Percentiles rank a stretch among this genome's conserved stretches.
phyloP scores from a whole-genome alignment of 179 eudicot species.

The Beta macrorhiza region DNA sequence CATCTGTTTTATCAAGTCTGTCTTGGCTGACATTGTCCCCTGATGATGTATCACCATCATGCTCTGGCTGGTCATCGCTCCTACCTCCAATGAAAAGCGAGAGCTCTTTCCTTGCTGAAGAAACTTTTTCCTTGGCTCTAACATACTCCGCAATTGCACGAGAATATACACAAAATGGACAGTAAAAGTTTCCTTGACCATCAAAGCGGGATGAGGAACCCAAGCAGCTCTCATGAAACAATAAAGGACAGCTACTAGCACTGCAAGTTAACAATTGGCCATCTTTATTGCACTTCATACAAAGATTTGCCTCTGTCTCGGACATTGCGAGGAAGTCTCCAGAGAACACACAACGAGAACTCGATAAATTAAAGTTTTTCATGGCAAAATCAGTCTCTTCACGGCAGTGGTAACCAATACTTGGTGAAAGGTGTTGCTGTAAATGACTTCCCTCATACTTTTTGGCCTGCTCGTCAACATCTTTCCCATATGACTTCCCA shows the following conservation, averaged over 20 bases:
- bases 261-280: constrained; percentile 60
- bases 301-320: constrained; percentile 46
- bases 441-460: background rate
- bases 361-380: constrained; percentile 38
- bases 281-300: constrained; percentile 63
- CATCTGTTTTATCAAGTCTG: constrained; percentile 22
- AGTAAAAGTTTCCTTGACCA: constrained; percentile 51
- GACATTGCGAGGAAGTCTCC: constrained; percentile 43
- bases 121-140: constrained; percentile 45
- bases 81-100: constrained; percentile 44
- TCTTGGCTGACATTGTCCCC: constrained; percentile 26
- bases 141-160: constrained; percentile 50
- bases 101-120: constrained; percentile 47
- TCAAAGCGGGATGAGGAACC: constrained; percentile 48
- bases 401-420: constrained; percentile 16
- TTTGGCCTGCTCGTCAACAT: background rate
- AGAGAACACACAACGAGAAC: constrained; percentile 40
- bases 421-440: background rate
- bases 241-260: constrained; percentile 48
- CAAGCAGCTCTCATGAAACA: constrained; percentile 69
- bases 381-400: constrained; percentile 35
- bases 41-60: constrained; percentile 21
- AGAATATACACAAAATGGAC: constrained; percentile 81
- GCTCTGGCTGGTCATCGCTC: constrained; percentile 22
- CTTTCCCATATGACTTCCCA: background rate